Percentiles rank a stretch among this genome's conserved stretches.
phyloP scores from a whole-genome alignment of 805 yeast species.

The Hanseniaspora occidentalis region DNA sequence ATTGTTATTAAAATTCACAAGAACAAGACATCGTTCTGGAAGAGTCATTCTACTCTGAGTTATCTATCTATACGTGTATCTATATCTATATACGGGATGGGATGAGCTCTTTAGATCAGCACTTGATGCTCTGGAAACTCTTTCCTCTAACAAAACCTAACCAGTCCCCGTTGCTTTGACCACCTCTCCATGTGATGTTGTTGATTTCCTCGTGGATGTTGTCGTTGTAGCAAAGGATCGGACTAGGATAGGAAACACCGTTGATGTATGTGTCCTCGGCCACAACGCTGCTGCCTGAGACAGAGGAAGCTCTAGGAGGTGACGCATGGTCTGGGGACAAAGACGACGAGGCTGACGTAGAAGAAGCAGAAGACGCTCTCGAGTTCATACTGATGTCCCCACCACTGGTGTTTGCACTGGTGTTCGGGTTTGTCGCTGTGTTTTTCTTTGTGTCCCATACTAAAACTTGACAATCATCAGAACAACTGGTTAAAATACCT shows the following conservation, averaged over 20 bases:
- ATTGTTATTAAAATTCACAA: too few species aligned
- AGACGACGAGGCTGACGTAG: too few species aligned
- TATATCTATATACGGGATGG: too few species aligned
- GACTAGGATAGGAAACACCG: conserved; percentile 14
- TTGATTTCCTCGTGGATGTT: conserved; percentile 52
- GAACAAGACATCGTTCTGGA: background rate
- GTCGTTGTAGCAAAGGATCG: conserved; percentile 43
- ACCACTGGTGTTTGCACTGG: conserved; percentile 4
- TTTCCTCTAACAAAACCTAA: conserved; percentile 62
- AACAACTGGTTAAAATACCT: conserved; percentile 48
- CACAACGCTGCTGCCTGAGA: too few species aligned
- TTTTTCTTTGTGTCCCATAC: conserved; percentile 46
- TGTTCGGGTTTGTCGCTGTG: conserved; percentile 6
- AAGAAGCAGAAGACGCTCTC: too few species aligned
- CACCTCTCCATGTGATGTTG: conserved; percentile 56
- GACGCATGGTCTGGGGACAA: too few species aligned
- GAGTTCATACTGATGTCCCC: conserved; percentile 1
- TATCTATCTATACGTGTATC: background rate
- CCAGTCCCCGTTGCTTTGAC: conserved; percentile 50
- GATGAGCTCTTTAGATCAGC: background rate
- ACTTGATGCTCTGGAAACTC: conserved; percentile 51
- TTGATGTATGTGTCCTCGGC: too few species aligned
- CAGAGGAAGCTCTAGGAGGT: too few species aligned
- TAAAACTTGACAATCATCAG: conserved; percentile 63
- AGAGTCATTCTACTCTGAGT: too few species aligned